These are phyloP conservation scores for Eurotiales sp. DNA, from an alignment of 2,329 filamentous ascomycete genomes.

Conservation along the genomic window DNA sequence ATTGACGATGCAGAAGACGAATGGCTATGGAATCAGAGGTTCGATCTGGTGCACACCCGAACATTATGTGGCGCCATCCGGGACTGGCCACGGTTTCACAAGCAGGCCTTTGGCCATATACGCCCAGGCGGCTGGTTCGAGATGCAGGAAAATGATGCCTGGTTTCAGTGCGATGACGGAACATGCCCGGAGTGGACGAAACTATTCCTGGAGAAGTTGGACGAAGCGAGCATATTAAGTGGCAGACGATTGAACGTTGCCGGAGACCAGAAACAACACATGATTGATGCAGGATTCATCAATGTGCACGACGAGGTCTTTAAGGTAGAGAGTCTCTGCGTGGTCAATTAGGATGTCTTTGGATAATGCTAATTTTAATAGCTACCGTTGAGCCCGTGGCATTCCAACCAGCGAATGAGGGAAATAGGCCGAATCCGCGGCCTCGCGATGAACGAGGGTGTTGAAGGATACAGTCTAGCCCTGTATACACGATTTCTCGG, in stretches of 20 bases:
- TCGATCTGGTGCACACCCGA: slow-evolving; percentile 23
- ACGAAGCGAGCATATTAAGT: slow-evolving; percentile 16
- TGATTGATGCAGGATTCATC: slow-evolving; percentile 40
- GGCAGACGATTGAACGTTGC: slow-evolving; percentile 26
- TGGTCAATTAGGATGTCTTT: too few relatives aligned
- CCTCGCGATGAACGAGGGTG: slow-evolving; percentile 36
- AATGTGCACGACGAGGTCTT: slow-evolving; percentile 37
- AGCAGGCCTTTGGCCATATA: slow-evolving; percentile 28
- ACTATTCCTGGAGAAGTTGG: slow-evolving; percentile 39
- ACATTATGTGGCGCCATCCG: slow-evolving; percentile 18
- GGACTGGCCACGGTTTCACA: slow-evolving; percentile 19
- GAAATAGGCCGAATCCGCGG: slow-evolving; percentile 46
- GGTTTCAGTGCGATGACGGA: slow-evolving; percentile 39
- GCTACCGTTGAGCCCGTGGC: slow-evolving; percentile 40
- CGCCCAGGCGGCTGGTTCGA: slow-evolving; percentile 49
- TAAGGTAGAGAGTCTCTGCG: slow-evolving; percentile 10
- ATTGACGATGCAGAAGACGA: slow-evolving; percentile 23
- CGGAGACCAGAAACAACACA: slow-evolving; percentile 35
- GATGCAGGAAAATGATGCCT: slow-evolving; percentile 45
- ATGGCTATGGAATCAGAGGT: slow-evolving; percentile 22
- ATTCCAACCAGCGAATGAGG: slow-evolving; percentile 48
- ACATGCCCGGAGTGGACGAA: slow-evolving; percentile 23
- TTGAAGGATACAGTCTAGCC: slow-evolving; percentile 42
- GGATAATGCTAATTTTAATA: slow-evolving; percentile 31
- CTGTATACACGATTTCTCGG: slow-evolving; percentile 39